Evolutionary conservation across 108 stramenopile genomes (phyloP).

Genomic region (Cyclotella sp.): DNA sequence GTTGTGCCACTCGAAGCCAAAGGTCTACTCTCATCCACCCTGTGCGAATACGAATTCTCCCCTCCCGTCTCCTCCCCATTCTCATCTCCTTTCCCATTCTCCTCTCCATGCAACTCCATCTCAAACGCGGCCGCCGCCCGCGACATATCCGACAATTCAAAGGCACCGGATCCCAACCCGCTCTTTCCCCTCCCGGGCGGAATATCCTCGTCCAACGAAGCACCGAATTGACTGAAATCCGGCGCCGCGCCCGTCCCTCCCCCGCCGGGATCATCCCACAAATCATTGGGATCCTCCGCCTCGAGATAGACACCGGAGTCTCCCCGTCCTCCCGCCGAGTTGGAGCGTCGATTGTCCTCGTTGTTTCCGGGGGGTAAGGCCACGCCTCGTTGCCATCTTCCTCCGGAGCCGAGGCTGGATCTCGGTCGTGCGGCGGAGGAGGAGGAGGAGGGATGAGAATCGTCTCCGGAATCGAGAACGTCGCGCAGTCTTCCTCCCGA

Average conservation of each 20-base stretch:
- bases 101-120: constrained; percentile 69
- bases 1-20: constrained; percentile 83
- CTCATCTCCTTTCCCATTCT: background rate
- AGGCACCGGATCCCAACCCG: constrained; percentile 45
- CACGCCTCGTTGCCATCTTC: constrained; percentile 84
- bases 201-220: constrained; percentile 58
- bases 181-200: constrained; percentile 35
- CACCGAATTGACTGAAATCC: constrained; percentile 89
- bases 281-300: constrained; percentile 75
- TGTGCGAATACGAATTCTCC: constrained; percentile 25
- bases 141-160: constrained; percentile 85
- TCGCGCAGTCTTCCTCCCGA: constrained; percentile 31
- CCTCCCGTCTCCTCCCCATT: constrained; percentile 5
- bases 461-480: background rate
- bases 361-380: constrained; percentile 62
- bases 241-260: constrained; percentile 66
- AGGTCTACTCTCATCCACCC: constrained; percentile 75
- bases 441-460: background rate
- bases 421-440: background rate
- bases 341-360: constrained; percentile 31
- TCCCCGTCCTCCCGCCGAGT: constrained; percentile 2
- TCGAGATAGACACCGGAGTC: constrained; percentile 41
- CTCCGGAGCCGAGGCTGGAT: constrained; percentile 19
- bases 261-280: constrained; percentile 86
- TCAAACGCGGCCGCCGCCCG: constrained; percentile 75